Conservation (phyloP, 2,329 filamentous ascomycete genomes). For the Xylaria sp. region DNA sequence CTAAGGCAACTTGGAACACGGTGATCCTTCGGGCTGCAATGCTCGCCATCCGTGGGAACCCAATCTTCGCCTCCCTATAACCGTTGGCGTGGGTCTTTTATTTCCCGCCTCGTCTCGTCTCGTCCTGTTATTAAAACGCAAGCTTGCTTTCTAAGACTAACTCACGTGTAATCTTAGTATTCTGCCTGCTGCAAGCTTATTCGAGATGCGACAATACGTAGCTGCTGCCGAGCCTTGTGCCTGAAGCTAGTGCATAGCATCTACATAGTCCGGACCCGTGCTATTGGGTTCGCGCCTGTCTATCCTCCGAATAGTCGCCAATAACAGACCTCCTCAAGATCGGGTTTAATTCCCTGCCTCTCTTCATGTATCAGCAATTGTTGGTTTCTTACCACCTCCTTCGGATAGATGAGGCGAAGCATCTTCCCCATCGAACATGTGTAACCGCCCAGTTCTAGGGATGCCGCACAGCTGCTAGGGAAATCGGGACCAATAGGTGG, state of each 20-base stretch:
- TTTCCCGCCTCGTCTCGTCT: constrained; percentile 1
- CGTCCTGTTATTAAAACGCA: constrained; percentile 13
- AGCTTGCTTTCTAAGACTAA: constrained; percentile 20
- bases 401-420: neutral
- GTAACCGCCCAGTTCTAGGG: constrained; percentile 1
- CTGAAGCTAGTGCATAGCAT: constrained; percentile 32
- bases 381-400: neutral
- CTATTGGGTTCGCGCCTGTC: constrained; percentile 27
- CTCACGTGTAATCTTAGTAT: constrained; percentile 15
- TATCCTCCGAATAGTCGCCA: neutral
- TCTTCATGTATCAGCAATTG: constrained; percentile 2
- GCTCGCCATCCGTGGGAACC: constrained; percentile 25
- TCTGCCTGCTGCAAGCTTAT: constrained; percentile 9
- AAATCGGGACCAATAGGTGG: constrained; percentile 13
- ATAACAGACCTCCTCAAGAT: neutral
- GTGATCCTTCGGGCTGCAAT: constrained; percentile 29
- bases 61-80: constrained; percentile 24
- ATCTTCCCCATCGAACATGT: neutral
- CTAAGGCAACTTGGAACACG: constrained; percentile 15
- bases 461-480: constrained; percentile 1
- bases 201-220: constrained; percentile 15
- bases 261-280: constrained; percentile 18
- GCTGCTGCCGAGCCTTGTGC: constrained; percentile 16
- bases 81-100: constrained; percentile 4
- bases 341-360: neutral